Evolutionary conservation across 2,329 filamentous ascomycete genomes (phyloP).

Genomic region (Aspergillus tubingensis): DNA sequence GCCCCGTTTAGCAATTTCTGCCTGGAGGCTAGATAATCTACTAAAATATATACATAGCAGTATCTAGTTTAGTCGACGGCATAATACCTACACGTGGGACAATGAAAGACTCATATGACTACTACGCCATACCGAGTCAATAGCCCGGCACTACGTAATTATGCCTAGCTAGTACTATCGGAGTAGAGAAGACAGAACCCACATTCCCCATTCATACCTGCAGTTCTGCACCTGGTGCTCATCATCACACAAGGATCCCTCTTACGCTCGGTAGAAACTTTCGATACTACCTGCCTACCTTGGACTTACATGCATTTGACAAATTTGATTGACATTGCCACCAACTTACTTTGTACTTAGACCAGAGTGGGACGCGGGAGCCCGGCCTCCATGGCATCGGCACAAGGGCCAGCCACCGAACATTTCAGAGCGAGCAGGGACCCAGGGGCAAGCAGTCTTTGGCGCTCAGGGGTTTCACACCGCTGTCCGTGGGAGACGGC

Average conservation of each 20-base stretch:
- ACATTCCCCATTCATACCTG: background rate
- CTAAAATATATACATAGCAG: background rate
- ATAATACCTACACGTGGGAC: background rate
- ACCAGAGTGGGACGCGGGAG: background rate
- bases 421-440: conserved; percentile 12
- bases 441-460: conserved; percentile 16
- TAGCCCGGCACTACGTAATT: conserved; percentile 5
- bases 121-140: background rate
- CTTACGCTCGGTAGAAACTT: background rate
- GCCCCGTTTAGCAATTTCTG: background rate
- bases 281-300: background rate
- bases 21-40: background rate
- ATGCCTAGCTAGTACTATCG: background rate
- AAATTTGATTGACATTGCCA: background rate
- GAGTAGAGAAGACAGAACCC: background rate
- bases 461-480: conserved; percentile 16
- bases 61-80: no score
- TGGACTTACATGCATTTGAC: background rate
- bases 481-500: conserved; percentile 15
- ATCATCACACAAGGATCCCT: background rate
- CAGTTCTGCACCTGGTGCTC: background rate
- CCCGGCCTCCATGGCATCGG: background rate
- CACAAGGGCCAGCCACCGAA: conserved; percentile 5
- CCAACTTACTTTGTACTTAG: background rate
- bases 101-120: background rate